Conservation (phyloP, 768 basidiomycete species). For the Tulasnella sp. region DNA sequence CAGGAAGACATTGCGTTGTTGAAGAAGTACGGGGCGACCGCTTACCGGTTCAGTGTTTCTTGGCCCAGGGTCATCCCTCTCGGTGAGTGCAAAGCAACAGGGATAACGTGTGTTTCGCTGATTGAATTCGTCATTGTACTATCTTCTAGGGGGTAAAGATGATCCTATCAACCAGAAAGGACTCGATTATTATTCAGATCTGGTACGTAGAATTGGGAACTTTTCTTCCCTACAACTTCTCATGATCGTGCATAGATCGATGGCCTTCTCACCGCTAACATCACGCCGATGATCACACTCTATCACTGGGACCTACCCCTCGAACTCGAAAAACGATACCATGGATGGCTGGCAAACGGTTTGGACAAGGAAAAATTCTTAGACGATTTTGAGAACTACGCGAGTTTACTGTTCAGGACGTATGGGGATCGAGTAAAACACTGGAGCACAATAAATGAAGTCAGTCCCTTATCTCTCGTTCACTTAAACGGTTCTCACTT, state of each 20-base stretch:
- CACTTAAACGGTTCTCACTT: no score
- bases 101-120: neutral
- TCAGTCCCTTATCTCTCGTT: no score
- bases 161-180: constrained; percentile 63
- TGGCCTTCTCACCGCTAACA: constrained; percentile 19
- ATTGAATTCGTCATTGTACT: no score
- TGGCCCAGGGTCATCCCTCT: constrained; percentile 69
- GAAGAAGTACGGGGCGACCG: constrained; percentile 50
- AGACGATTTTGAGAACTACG: constrained; percentile 50
- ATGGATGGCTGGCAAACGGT: constrained; percentile 57
- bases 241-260: no score
- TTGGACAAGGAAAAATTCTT: constrained; percentile 37
- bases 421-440: constrained; percentile 68
- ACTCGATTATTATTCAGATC: constrained; percentile 58
- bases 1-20: constrained; percentile 55
- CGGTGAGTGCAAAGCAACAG: no score
- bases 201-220: constrained; percentile 56
- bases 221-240: no score
- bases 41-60: constrained; percentile 65
- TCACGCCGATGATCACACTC: constrained; percentile 37
- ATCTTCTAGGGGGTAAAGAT: constrained; percentile 48
- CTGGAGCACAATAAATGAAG: constrained; percentile 36
- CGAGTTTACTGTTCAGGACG: constrained; percentile 53
- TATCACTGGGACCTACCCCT: constrained; percentile 76
- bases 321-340: constrained; percentile 58